Conservation (phyloP, 768 basidiomycete genomes). For the Harrya chromipes region DNA sequence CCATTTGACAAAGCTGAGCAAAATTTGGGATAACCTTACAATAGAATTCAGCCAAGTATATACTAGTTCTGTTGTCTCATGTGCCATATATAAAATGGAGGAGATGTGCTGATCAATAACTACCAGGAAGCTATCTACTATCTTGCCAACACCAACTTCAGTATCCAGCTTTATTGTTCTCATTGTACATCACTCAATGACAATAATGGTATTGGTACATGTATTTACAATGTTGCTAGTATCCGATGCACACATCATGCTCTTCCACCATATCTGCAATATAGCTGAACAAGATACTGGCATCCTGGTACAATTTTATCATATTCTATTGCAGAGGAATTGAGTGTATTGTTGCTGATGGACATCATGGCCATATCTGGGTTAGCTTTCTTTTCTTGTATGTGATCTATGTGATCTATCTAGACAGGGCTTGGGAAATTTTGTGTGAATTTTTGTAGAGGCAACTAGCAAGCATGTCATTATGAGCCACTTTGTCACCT, state of each 20-base stretch:
- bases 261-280: conserved; percentile 22
- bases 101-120: too few relatives aligned
- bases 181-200: background rate
- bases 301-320: background rate
- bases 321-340: conserved; percentile 2
- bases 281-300: background rate
- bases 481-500: background rate
- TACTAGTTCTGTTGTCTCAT: too few relatives aligned
- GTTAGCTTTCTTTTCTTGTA: background rate
- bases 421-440: conserved; percentile 3
- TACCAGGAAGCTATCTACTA: too few relatives aligned
- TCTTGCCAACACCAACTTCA: too few relatives aligned
- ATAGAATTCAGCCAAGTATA: too few relatives aligned
- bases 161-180: too few relatives aligned
- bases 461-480: background rate
- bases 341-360: conserved; percentile 6
- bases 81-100: too few relatives aligned
- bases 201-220: conserved; percentile 7
- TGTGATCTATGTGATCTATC: background rate
- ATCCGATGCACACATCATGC: conserved; percentile 23
- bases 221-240: conserved; percentile 28
- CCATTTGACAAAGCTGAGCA: too few relatives aligned
- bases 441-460: too few relatives aligned
- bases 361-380: conserved; percentile 2
- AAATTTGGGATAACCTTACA: too few relatives aligned